Evolutionary conservation across 2,329 filamentous ascomycete genomes (phyloP).

Genomic region (Xylaria sp.): DNA sequence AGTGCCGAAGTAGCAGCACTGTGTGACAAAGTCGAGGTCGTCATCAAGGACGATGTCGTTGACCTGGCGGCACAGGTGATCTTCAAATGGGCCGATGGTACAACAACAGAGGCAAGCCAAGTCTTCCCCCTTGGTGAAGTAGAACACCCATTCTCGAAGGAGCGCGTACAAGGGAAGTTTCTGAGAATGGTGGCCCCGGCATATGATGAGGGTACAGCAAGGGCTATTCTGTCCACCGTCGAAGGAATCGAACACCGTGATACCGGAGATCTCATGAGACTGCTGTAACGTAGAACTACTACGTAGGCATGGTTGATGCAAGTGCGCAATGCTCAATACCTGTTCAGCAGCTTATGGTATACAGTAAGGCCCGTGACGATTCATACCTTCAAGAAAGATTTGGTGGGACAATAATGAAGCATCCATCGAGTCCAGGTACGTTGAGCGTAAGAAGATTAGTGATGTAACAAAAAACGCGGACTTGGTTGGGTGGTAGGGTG

Average conservation of each 20-base stretch:
- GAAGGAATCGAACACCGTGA: slow-evolving; percentile 34
- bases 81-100: slow-evolving; percentile 36
- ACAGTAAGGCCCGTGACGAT: too few relatives aligned
- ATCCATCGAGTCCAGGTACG: too few relatives aligned
- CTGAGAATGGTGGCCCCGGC: slow-evolving; percentile 39
- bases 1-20: slow-evolving; percentile 37
- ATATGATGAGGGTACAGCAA: slow-evolving; percentile 34
- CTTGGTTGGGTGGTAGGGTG: too few relatives aligned
- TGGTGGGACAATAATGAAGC: too few relatives aligned
- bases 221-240: slow-evolving; percentile 34
- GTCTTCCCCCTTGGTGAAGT: slow-evolving; percentile 42
- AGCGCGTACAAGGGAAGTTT: slow-evolving; percentile 43
- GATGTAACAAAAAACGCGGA: too few relatives aligned
- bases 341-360: too few relatives aligned
- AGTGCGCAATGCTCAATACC: too few relatives aligned
- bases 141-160: slow-evolving; percentile 40
- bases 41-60: slow-evolving; percentile 30
- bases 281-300: slow-evolving; percentile 26
- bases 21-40: slow-evolving; percentile 40
- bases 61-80: slow-evolving; percentile 37
- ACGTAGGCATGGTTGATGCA: too few relatives aligned
- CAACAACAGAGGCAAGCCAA: slow-evolving; percentile 31
- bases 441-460: too few relatives aligned
- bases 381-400: too few relatives aligned
- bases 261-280: slow-evolving; percentile 32